These are phyloP conservation scores for Metroxylon sagu DNA, from an alignment of 176 grass and related monocot species.

Conservation along the genomic window DNA sequence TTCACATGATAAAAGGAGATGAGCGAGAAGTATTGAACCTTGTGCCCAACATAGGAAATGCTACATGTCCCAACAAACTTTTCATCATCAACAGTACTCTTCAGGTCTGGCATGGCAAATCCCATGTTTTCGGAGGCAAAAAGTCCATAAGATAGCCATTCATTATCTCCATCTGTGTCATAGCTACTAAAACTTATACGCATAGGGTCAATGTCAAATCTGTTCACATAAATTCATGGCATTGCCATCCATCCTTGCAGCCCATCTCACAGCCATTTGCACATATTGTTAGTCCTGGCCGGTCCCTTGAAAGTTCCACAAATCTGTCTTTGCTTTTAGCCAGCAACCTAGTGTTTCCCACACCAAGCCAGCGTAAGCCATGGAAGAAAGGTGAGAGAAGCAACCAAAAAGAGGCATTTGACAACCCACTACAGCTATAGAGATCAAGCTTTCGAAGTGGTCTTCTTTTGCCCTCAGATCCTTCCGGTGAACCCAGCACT, in stretches of 20 bases:
- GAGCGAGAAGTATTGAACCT: too few relatives aligned
- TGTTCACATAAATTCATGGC: conserved; percentile 24
- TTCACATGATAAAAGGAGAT: too few relatives aligned
- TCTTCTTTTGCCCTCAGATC: conserved; percentile 29
- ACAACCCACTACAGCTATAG: conserved; percentile 50
- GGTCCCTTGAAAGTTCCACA: conserved; percentile 30
- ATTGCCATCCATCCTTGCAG: conserved; percentile 65
- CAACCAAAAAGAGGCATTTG: conserved; percentile 41
- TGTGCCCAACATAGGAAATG: too few relatives aligned
- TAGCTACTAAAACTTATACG: conserved; percentile 3
- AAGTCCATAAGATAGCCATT: too few relatives aligned
- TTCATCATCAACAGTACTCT: too few relatives aligned
- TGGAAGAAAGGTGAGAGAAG: conserved; percentile 54
- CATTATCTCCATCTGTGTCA: not conserved
- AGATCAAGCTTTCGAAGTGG: conserved; percentile 79
- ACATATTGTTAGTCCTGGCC: conserved; percentile 65
- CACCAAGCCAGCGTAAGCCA: conserved; percentile 77
- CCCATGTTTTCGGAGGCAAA: too few relatives aligned
- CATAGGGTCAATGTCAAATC: not conserved
- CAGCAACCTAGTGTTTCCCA: conserved; percentile 57
- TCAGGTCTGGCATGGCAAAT: too few relatives aligned
- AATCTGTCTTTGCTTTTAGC: conserved; percentile 37
- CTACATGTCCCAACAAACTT: too few relatives aligned
- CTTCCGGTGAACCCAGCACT: conserved; percentile 39
- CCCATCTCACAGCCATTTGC: conserved; percentile 66